A percentile compares a stretch with the other conserved stretches of the same genome.
Conservation (phyloP, 108 stramenopile species). For the Heterococcus sp. region DNA sequence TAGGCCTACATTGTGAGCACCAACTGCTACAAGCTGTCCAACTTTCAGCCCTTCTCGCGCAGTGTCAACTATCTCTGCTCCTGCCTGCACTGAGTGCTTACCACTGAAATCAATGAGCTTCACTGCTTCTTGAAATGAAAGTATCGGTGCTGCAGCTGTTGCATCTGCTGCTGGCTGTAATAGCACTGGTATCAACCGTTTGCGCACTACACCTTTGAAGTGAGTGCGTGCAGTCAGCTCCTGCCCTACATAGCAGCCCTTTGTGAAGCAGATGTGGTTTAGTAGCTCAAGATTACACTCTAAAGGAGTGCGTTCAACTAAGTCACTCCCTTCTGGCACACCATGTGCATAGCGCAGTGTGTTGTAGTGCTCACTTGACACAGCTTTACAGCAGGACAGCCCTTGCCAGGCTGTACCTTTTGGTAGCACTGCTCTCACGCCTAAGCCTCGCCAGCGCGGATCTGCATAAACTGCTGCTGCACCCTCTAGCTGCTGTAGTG, state of each 20-base stretch:
- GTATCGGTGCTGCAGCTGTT: neutral
- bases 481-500: neutral
- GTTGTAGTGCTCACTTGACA: constrained; percentile 5
- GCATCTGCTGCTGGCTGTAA: neutral
- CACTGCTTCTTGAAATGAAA: too few relatives aligned
- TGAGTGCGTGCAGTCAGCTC: constrained; percentile 92
- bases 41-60: constrained; percentile 9
- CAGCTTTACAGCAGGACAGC: neutral
- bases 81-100: neutral
- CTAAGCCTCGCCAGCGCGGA: constrained; percentile 17
- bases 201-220: constrained; percentile 81
- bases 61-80: neutral
- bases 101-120: too few relatives aligned
- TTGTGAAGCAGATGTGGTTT: constrained; percentile 80
- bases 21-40: neutral
- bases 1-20: constrained; percentile 8
- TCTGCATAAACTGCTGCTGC: neutral
- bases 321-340: constrained; percentile 38
- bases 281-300: constrained; percentile 89
- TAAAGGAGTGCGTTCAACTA: constrained; percentile 65
- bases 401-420: neutral
- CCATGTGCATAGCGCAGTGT: constrained; percentile 22
- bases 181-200: constrained; percentile 79
- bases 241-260: constrained; percentile 98
- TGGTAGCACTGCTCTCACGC: constrained; percentile 4